Evolutionary conservation across 129 eudicot species (phyloP).

Genomic region (Flaveria bidentis): DNA sequence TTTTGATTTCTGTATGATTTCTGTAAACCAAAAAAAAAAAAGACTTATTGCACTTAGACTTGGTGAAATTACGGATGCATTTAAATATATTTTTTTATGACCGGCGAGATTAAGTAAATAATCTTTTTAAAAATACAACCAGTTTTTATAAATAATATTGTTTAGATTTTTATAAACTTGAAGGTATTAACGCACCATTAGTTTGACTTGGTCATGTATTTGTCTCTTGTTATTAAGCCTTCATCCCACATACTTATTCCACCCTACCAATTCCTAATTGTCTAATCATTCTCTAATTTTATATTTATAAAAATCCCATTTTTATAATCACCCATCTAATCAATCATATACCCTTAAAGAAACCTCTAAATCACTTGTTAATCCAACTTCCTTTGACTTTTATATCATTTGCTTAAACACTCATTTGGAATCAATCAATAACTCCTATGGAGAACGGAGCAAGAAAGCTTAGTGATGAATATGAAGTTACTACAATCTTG

Average conservation of each 20-base stretch:
- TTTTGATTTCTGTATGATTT: slow-evolving; percentile 18
- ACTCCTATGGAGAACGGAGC: slow-evolving; percentile 63
- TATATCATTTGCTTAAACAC: slow-evolving; percentile 19
- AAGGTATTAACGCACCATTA: slow-evolving; percentile 16
- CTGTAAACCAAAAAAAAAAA: slow-evolving; percentile 18
- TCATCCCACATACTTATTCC: slow-evolving; percentile 44
- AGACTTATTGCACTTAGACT: neutral
- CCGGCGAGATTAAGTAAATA: slow-evolving; percentile 2
- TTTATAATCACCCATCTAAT: slow-evolving; percentile 29
- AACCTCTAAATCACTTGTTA: slow-evolving; percentile 26
- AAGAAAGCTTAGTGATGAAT: slow-evolving; percentile 58
- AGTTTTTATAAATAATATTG: neutral
- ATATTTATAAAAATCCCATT: slow-evolving; percentile 27
- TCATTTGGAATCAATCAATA: slow-evolving; percentile 13
- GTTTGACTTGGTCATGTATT: slow-evolving; percentile 43
- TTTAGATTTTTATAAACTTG: neutral
- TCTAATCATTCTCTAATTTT: slow-evolving; percentile 29
- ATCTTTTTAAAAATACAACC: neutral
- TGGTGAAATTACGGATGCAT: neutral
- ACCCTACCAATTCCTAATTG: slow-evolving; percentile 35
- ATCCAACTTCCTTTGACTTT: slow-evolving; percentile 32
- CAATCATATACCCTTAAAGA: slow-evolving; percentile 22
- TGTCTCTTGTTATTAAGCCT: slow-evolving; percentile 32
- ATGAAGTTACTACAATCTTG: slow-evolving; percentile 62
- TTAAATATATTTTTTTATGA: neutral